Base-by-base conservation (phyloP, 768 basidiomycete species). In the Mycena sanguinolenta region DNA sequence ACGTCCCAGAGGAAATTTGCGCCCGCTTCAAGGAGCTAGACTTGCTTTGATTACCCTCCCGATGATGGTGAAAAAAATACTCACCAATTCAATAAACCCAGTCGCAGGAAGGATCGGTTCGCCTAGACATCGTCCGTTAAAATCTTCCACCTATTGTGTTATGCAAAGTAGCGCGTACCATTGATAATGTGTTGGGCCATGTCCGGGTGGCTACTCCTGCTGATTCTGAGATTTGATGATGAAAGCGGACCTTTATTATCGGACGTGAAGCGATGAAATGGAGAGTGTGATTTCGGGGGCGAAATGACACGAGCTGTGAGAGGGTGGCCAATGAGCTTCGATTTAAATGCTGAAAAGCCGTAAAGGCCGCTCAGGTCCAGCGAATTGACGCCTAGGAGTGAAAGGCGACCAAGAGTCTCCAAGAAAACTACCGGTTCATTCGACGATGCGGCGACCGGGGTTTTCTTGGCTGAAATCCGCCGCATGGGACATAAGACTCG, bases 361-460 rank as follows among this genome's bases (percentile, higher is more conserved):
- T 69, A 69, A 10, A 69, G 55, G 23, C 68, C 62, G 36, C 68
- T 69, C 55, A 69, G 57, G 34, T 69, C 68, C 36, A 69, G 54
- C 13, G 68, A 69, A 55, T 69, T 69, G 4, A n/a, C n/a, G 30
- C 68, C 68, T 36, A 69, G 68, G 34, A 69, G 62, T 25, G 68
- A 69, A 17, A 69, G 57, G 53, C 53, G 62, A n/a, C 68, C 68
- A 23, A 69, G 57, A 42, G 68, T 69, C 53, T 23, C 28, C 55
- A 68, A 59, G 36, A 69, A 64, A 9, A 64, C 19, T 64, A 19
- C 28, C 27, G 61, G 42, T 62, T 69, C 62, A 32, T 27, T 61
- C 42, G 46, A n/a, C n/a, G n/a, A n/a, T n/a, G n/a, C n/a, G 28
- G 19, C 60, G 30, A 34, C 13, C 23, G 25, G 66, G 66, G 59